Percentiles rank a stretch among this genome's conserved stretches.
phyloP scores from a whole-genome alignment of 1,284 basidiomycete species.

The Ganoderma resinaceum region DNA sequence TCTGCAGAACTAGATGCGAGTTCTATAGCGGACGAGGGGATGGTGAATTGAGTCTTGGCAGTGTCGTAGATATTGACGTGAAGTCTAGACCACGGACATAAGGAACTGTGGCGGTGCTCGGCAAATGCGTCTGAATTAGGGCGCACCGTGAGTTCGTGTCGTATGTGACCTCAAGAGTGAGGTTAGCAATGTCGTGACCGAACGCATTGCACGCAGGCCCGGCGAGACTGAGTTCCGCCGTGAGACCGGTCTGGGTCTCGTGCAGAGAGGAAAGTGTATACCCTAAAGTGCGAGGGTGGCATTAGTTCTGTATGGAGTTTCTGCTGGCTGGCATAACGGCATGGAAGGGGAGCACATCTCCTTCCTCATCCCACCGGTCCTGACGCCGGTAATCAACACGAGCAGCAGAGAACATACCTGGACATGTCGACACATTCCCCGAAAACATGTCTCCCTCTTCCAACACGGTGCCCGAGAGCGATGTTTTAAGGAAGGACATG shows the following conservation, averaged over 20 bases:
- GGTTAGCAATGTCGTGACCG: conserved; percentile 67
- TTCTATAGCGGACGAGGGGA: conserved; percentile 65
- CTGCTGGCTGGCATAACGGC: neutral
- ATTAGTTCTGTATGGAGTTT: neutral
- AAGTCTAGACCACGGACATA: conserved; percentile 49
- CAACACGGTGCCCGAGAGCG: neutral
- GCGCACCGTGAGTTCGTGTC: conserved; percentile 62
- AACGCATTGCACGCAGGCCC: conserved; percentile 77
- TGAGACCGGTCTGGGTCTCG: conserved; percentile 59
- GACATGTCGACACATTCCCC: conserved; percentile 30
- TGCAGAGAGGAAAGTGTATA: conserved; percentile 57
- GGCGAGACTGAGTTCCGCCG: conserved; percentile 62
- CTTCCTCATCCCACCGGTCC: neutral
- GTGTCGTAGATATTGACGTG: conserved; percentile 80
- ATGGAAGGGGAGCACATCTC: neutral
- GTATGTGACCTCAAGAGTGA: conserved; percentile 73
- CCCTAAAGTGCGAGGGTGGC: conserved; percentile 43
- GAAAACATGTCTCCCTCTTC: conserved; percentile 13
- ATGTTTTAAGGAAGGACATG: conserved; percentile 4
- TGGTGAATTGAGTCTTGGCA: conserved; percentile 66
- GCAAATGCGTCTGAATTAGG: conserved; percentile 4
- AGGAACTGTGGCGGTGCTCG: neutral
- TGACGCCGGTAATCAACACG: neutral
- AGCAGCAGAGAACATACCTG: conserved; percentile 18
- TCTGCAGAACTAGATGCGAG: conserved; percentile 47